Percentiles rank a stretch among this genome's conserved stretches.
Evolutionary conservation across 305 asterid species (phyloP).

Genomic region (Solanum hybrid): DNA sequence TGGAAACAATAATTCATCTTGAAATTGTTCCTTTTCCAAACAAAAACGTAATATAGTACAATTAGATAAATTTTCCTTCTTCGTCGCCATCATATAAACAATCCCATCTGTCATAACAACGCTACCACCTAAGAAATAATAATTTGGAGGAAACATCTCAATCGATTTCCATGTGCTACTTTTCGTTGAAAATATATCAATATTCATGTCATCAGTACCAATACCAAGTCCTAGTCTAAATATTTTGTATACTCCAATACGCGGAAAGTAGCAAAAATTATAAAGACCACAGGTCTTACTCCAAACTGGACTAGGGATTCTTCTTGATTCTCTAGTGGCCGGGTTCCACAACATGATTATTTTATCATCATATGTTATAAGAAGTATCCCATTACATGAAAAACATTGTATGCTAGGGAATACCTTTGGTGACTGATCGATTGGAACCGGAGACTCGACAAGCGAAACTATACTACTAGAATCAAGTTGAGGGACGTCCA

Average conservation of each 20-base stretch:
- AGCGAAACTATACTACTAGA: background rate
- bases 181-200: background rate
- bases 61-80: no score
- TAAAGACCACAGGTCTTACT: background rate
- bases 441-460: background rate
- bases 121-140: background rate
- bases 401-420: background rate
- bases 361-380: background rate
- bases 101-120: no score
- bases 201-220: background rate
- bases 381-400: background rate
- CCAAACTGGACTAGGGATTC: background rate
- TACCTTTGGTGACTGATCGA: background rate
- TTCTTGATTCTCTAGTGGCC: background rate
- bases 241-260: background rate
- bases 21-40: background rate
- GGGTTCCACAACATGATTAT: background rate
- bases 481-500: background rate
- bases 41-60: background rate
- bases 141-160: background rate
- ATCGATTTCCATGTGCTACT: background rate
- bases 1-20: background rate
- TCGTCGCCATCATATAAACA: no score
- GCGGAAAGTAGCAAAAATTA: background rate
- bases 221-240: background rate